Evolutionary conservation across 768 basidiomycete genomes (phyloP), one percentile per base, ranked within the genome.

Genomic region (Hemileccinum impolitum): DNA sequence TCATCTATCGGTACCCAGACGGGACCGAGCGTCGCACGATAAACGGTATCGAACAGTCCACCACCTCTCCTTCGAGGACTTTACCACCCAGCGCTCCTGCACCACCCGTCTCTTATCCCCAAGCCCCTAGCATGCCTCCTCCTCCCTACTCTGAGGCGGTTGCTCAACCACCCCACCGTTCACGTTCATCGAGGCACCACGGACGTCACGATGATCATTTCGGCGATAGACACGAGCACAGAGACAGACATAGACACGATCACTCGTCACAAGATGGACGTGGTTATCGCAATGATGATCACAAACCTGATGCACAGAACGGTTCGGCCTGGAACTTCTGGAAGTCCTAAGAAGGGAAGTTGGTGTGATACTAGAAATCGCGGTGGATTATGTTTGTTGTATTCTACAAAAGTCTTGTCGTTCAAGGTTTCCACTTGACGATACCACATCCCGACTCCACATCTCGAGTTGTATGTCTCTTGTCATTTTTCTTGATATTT

Each of bases 21-120:
- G 88, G 88, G 9, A 77, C 78, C 37, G 75, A 86, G 59, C 69
- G 80, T 3, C 74, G 75, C 58, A 84, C 79, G 14, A 71, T 91
- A 57, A 89, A 91, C 49, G 88, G 88, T 11, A 64, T 85, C 26
- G 75, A 77, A 11, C 77, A 75, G 44, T 45, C 65, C 4, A 28
- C 54, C 4, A 17, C 55, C 18, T 50, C 51, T 28, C 42, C 53
- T 30, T 34, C 1, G 15, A 59, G 53, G 45, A 54, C 57, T 14
- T 39, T 66, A 5, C 51, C 21, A 12, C 11, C 46, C 9, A 41
- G 39, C 21, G 41, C 48, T 11, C 48, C 48, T 28, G 46, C 19
- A 23, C 48, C 35, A 13, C 48, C 39, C 6, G 39, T 13, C 5
- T 4, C 47, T 23, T 30, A 53, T 37, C 47, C 43, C 12, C 48